Evolutionary conservation across 2,329 filamentous ascomycete genomes (phyloP), one percentile per base, ranked within the genome.

Genomic region (Fonsecaea multimorphosa): DNA sequence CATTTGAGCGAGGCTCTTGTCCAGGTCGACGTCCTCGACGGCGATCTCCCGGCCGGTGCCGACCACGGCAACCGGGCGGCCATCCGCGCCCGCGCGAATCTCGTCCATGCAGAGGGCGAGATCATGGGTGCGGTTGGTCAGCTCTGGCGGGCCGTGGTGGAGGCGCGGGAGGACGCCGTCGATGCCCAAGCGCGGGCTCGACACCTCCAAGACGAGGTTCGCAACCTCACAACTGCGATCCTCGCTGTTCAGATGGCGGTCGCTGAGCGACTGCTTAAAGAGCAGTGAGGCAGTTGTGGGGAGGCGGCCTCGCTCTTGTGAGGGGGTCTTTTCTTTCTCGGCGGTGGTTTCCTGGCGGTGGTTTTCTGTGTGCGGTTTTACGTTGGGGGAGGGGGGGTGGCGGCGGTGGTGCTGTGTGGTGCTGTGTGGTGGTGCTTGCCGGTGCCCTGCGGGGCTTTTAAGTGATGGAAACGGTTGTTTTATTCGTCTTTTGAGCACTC

Each of bases 21-120:
- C n/a, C 53, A 65, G 16, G 32, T 63, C 55, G 60, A 66, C 38
- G 49, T 31, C 19, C 38, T 63, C 40, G 57, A 67, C 58, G 61
- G 53, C 16, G 54, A 36, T 46, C 51, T 58, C 31, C 56, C 57
- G 9, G 49, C 19, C 19, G 32, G n/a, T 40, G 19, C 34, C n/a
- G 56, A 5, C 27, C 1, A 51, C 22, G 65, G 65, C 44, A 34
- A 57, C 27, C 61, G 40, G 24, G 61, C 55, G n/a, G 65, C 65
- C 44, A 56, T 67, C 16, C 61, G 65, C 14, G 65, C 65, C 40
- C 61, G 65, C 38, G 24, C 56, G 46, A 53, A 34, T 14, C 51
- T 67, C 56, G 24, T 63, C 34, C 16, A 31, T 24, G 54, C 49
- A 11, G 54, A 51, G 53, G 58, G 58, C 40, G 59, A 53, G 40